phyloP scores from a whole-genome alignment of 2,329 filamentous ascomycete genomes.

The Trichophyton rubrum region DNA sequence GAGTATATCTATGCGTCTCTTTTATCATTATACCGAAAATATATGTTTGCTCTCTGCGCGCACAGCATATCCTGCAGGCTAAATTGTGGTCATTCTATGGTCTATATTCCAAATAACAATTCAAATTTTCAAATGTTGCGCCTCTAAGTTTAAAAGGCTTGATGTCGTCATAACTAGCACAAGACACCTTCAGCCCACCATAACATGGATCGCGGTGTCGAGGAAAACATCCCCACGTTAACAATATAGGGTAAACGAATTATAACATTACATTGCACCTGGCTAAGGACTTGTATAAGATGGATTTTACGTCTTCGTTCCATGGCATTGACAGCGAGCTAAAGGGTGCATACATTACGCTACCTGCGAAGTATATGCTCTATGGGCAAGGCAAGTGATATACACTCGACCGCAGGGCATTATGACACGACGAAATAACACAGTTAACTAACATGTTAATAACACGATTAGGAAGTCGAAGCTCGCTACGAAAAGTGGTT shows the following conservation, averaged over 20 bases:
- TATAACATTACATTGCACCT: not conserved
- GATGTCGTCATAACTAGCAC: not conserved
- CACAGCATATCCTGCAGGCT: too few species aligned
- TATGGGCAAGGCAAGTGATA: constrained; percentile 11
- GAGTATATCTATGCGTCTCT: too few species aligned
- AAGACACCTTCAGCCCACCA: not conserved
- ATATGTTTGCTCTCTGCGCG: too few species aligned
- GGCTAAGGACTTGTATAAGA: not conserved
- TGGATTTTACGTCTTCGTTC: not conserved
- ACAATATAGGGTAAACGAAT: not conserved
- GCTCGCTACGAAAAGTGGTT: constrained; percentile 8
- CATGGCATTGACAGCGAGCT: constrained; percentile 7
- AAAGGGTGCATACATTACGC: constrained; percentile 8
- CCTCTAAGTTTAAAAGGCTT: not conserved
- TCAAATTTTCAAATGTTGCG: too few species aligned
- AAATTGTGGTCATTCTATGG: too few species aligned
- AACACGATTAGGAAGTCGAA: constrained; percentile 7
- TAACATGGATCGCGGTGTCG: not conserved
- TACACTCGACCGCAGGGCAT: not conserved
- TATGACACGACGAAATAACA: not conserved
- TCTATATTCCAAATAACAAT: too few species aligned
- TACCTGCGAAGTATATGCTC: constrained; percentile 11
- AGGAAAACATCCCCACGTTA: not conserved
- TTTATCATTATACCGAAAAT: too few species aligned
- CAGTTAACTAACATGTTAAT: not conserved